A percentile compares a stretch with the other conserved stretches of the same genome.
These are phyloP conservation scores for Colletotrichum theobromicola DNA, from an alignment of 2,329 filamentous ascomycete genomes.

Conservation along the genomic window DNA sequence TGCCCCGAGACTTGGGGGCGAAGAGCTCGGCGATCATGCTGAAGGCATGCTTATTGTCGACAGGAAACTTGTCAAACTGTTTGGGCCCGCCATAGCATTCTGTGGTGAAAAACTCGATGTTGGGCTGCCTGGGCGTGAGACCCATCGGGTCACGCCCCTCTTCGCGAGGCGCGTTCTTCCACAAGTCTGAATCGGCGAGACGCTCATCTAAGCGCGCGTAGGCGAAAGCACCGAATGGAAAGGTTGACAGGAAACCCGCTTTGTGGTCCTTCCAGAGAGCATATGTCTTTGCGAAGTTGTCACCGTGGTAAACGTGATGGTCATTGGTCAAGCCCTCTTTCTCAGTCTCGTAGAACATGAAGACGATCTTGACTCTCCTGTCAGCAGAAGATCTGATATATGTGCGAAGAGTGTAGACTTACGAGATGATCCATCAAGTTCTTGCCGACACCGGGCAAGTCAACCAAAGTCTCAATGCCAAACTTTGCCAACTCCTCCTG, in stretches of 20 bases:
- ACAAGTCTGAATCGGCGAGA: slow-evolving; percentile 57
- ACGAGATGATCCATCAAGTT: slow-evolving; percentile 57
- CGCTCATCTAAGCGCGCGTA: slow-evolving; percentile 67
- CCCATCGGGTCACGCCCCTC: slow-evolving; percentile 68
- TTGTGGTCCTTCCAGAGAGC: slow-evolving; percentile 63
- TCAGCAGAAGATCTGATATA: not conserved
- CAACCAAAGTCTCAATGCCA: slow-evolving; percentile 44
- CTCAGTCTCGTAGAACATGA: slow-evolving; percentile 66
- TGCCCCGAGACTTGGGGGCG: slow-evolving; percentile 60
- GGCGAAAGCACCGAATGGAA: slow-evolving; percentile 68
- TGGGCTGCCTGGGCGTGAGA: slow-evolving; percentile 59
- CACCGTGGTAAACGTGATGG: slow-evolving; percentile 55
- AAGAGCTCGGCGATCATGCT: slow-evolving; percentile 64
- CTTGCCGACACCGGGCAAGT: slow-evolving; percentile 54
- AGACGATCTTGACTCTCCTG: slow-evolving; percentile 46
- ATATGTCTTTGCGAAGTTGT: slow-evolving; percentile 55
- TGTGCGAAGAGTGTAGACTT: slow-evolving; percentile 11
- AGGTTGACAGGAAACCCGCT: slow-evolving; percentile 61
- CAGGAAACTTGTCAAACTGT: slow-evolving; percentile 58
- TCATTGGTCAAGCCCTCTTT: slow-evolving; percentile 59
- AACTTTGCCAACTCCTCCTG: slow-evolving; percentile 44
- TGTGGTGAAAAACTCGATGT: slow-evolving; percentile 67
- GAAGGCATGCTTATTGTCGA: slow-evolving; percentile 59
- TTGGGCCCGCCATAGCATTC: slow-evolving; percentile 67
- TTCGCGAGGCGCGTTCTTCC: slow-evolving; percentile 53